Evolutionary conservation across 2,329 filamentous ascomycete species (phyloP), one percentile per base, ranked within the genome.

Genomic region (Cucurbitaria berberidis): DNA sequence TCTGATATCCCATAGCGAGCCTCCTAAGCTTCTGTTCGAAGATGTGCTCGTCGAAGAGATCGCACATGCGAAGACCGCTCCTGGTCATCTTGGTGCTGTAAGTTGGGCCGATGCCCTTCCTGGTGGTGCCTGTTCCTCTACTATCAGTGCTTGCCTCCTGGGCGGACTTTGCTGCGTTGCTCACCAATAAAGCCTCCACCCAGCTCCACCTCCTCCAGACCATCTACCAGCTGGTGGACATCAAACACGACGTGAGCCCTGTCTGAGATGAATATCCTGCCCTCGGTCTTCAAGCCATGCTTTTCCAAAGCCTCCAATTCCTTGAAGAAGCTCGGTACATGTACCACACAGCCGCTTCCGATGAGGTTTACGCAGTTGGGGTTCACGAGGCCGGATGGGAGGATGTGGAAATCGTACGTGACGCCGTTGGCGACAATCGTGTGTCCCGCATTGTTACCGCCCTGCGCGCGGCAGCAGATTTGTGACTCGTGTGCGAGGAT

Each of bases 311-410:
- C 81, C 53, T 81, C 77, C 40, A 89, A 77, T 72, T 89, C 87
- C 62, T 83, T 81, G 80, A 89, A 88, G 78, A 89, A 88, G 48
- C 80, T 79, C 18, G 85, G 84, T 49, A 89, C 81, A 74, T 90
- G 84, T 61, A 90, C 86, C 54, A 90, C 88, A 43, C 86, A 88
- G 54, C 89, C 72, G 56, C 77, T 63, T 32, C 80, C 89, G 70
- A 93, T 88, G 51, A 93, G 78, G 77, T 92, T 93, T 65, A 85
- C 81, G 72, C 84, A 89, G 38, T 79, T 78, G 6, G 88, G 86
- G 70, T 89, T 90, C 61, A 93, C 81, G 55, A 93, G 82, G 54
- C 90, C 90, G 50, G 85, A 89, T 21, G 73, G 71, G 22, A 76
- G 68, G 61, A 77, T 75, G 56, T 76, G 73, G 61, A 74, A 74